Conservation (phyloP, 176 grass and related monocot species). For the Oryza glumipatula region DNA sequence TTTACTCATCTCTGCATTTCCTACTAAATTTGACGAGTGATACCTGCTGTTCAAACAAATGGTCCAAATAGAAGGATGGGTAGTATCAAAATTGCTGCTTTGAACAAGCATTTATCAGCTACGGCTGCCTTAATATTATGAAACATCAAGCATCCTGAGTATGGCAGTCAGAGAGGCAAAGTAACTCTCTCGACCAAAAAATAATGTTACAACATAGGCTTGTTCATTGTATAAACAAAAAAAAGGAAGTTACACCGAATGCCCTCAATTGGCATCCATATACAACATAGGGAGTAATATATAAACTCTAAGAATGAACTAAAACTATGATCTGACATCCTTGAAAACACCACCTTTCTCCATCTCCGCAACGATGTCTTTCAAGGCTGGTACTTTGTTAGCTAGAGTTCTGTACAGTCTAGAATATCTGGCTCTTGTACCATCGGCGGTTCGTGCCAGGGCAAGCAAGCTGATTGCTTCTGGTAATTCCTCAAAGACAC, state of each 20-base stretch:
- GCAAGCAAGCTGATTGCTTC: slow-evolving; percentile 96
- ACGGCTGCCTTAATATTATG: slow-evolving; percentile 6
- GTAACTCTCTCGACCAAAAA: slow-evolving; percentile 32
- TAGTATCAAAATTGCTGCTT: slow-evolving; percentile 9
- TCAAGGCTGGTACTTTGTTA: slow-evolving; percentile 88
- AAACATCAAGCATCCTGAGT: background rate
- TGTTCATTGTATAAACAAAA: slow-evolving; percentile 35
- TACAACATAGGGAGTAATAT: slow-evolving; percentile 43
- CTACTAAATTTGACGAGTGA: background rate
- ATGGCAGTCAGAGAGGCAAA: slow-evolving; percentile 19
- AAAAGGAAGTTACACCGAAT: slow-evolving; percentile 27
- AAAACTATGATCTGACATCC: slow-evolving; percentile 75
- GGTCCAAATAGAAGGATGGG: background rate
- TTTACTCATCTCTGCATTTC: background rate
- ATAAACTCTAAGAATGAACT: slow-evolving; percentile 42
- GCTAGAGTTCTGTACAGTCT: slow-evolving; percentile 97
- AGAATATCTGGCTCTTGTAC: slow-evolving; percentile 95
- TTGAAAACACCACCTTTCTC: slow-evolving; percentile 86
- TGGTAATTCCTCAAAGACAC: slow-evolving; percentile 76
- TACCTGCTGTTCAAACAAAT: background rate
- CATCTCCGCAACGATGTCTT: slow-evolving; percentile 84
- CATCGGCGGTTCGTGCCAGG: slow-evolving; percentile 88
- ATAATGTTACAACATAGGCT: slow-evolving; percentile 55
- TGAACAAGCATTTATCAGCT: slow-evolving; percentile 30
- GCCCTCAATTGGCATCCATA: slow-evolving; percentile 47